Evolutionary conservation across 164 flowering plant species (phyloP).

Genomic region (Hamamelis virginiana): DNA sequence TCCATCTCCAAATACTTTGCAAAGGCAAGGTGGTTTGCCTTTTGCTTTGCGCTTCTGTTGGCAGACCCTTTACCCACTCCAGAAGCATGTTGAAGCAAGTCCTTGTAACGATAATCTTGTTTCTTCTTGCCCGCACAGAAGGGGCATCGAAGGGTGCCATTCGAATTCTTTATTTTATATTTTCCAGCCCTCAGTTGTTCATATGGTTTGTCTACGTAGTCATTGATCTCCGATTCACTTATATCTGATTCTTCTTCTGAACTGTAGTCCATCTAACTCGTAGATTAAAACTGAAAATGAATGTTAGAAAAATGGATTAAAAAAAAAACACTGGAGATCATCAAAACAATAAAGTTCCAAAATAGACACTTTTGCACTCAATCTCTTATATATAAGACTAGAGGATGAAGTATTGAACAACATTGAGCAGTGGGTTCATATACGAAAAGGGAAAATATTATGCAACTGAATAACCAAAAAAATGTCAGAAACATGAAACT

Average conservation of each 20-base stretch:
- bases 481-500: no score
- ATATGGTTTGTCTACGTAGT: constrained; percentile 54
- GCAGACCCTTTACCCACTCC: constrained; percentile 76
- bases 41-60: constrained; percentile 59
- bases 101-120: constrained; percentile 75
- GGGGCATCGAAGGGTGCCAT: constrained; percentile 69
- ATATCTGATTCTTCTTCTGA: constrained; percentile 74
- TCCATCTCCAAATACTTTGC: constrained; percentile 60
- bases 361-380: neutral
- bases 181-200: constrained; percentile 45
- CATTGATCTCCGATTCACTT: constrained; percentile 83
- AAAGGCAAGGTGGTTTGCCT: constrained; percentile 79
- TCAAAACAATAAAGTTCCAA: neutral
- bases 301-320: neutral
- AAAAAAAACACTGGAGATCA: neutral
- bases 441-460: no score
- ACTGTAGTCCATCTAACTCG: constrained; percentile 42
- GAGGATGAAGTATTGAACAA: no score
- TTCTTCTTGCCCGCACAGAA: constrained; percentile 89
- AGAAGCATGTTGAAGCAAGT: constrained; percentile 77
- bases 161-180: constrained; percentile 41
- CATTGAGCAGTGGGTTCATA: no score
- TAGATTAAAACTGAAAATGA: neutral
- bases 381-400: no score
- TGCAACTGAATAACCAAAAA: no score